Base-by-base conservation (phyloP, 345 rosid genomes). In the Turnera subulata region DNA sequence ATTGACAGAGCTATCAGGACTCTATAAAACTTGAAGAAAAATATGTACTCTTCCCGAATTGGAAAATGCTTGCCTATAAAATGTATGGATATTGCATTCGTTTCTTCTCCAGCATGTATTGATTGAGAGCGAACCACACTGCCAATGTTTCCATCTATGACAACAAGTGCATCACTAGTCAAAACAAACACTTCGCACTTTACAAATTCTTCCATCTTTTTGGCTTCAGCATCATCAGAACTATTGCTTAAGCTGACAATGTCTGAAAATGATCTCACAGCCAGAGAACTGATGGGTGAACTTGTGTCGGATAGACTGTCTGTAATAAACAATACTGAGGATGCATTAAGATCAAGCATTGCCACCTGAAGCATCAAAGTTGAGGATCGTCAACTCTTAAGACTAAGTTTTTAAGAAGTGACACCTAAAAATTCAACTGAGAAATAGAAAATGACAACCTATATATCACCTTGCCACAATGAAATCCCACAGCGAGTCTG, bases 401-500 rank as follows among this genome's bases (percentile, higher is more conserved):
- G 12, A 23, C 37, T 46, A 18, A 11, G 38, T 47, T 2, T 19
- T n/a, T n/a, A 33, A 24, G 45, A 0, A 50, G 20, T 11, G 47
- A n/a, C n/a, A n/a, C n/a, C n/a, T 23, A 15, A 33, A 29, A 58
- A 39, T 21, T 19, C 46, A 49, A 45, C 51, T 20, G 13, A 50
- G 22, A 24, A 45, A 53, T n/a, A 55, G 60, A 1, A 16, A 19
- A 47, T 19, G 49, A 63, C 11, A 50, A 55, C 42, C 65, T 58
- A 76, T 56, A n/a, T 73, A 78, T 58, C 58, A 91, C 97, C 76
- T 58, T 75, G 69, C 92, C 91, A 78, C 91, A 84, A 52, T 78
- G 72, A 82, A 82, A 88, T 58, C 92, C 96, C 25, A 88, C 91
- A 39, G 81, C 88, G 61, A 91, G 89, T 76, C 69, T 80, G 63